Evolutionary conservation across 2,329 filamentous ascomycete genomes (phyloP), one percentile per base, ranked within the genome.

Genomic region (Calcarisporium arbuscula): DNA sequence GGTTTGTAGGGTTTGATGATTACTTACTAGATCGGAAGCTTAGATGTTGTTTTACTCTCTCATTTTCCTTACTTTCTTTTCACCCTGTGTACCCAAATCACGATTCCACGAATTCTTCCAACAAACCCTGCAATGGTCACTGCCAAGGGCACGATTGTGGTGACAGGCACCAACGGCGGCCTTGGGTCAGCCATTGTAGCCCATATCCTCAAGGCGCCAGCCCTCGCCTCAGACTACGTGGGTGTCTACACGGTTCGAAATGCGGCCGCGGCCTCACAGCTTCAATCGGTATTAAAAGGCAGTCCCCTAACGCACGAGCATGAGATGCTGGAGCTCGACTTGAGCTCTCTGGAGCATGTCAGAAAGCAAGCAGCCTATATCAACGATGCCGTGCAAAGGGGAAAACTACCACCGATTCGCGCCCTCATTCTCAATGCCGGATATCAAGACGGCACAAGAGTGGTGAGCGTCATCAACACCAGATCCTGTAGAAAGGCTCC

Each of bases 141-240:
- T 19, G 28, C 41, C 12, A 34, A 42, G 36, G 56, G 59, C 35
- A 50, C 55, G 3, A 52, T 64, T 18, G 25, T 64, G 3, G 39
- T 63, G 8, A 65, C 61, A 5, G 61, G 60, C 6, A 45, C 58
- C 22, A 64, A 64, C 35, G 61, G 61, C 27, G 56, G 58, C 15
- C 51, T 65, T 19, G 60, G 60, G 7, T 55, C 53, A 9, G 49
- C 52, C 16, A 57, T 60, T 7, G 51, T 58, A 8, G 29, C 39
- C 5, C 43, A 51, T 7, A 51, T 64, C 19, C 25, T 58, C 22
- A 38, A 41, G 12, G 47, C 38, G 10, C 43, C 52, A 1, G 43
- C 55, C 5, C 38, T 62, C 9, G 54, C 57, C 4, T 45, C 48
- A 5, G 41, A 46, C 18, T 56, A 62, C 37, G 48, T 51, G 5